Conservation (phyloP, 1,139 yeast genomes). For the Arxiozyma slooffiae region DNA sequence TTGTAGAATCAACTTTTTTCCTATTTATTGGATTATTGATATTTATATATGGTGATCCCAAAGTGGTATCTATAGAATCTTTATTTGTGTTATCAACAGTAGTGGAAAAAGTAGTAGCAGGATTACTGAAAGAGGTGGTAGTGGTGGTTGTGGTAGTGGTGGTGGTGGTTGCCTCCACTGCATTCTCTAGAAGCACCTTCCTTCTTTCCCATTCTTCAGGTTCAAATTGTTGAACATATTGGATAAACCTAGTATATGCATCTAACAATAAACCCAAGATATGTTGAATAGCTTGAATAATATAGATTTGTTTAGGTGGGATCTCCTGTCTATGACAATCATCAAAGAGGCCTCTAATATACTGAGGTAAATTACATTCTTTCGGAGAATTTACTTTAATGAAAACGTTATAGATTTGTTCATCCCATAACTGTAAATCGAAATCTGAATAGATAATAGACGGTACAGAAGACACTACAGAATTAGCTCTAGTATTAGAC, state of each 20-base stretch:
- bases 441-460: constrained; percentile 3
- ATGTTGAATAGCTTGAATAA: constrained; percentile 22
- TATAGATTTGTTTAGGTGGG: constrained; percentile 16
- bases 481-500: not conserved
- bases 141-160: not conserved
- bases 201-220: constrained; percentile 2
- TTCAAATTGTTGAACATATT: not conserved
- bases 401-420: constrained; percentile 17
- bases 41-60: not conserved
- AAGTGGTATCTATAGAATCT: not conserved
- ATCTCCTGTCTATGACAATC: constrained; percentile 9
- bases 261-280: constrained; percentile 22
- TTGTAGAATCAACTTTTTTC: not conserved
- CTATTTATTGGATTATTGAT: too few relatives aligned
- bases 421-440: constrained; percentile 19
- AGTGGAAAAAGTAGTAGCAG: not conserved
- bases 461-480: not conserved
- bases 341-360: constrained; percentile 19
- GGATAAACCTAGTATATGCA: constrained; percentile 18
- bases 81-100: not conserved
- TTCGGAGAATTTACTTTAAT: constrained; percentile 22
- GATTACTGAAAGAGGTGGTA: not conserved
- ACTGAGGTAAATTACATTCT: constrained; percentile 28
- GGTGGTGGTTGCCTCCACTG: not conserved
- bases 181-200: not conserved